Evolutionary conservation across 495 filamentous ascomycete genomes (phyloP).

Genomic region (Massariosphaeria phaeospora): DNA sequence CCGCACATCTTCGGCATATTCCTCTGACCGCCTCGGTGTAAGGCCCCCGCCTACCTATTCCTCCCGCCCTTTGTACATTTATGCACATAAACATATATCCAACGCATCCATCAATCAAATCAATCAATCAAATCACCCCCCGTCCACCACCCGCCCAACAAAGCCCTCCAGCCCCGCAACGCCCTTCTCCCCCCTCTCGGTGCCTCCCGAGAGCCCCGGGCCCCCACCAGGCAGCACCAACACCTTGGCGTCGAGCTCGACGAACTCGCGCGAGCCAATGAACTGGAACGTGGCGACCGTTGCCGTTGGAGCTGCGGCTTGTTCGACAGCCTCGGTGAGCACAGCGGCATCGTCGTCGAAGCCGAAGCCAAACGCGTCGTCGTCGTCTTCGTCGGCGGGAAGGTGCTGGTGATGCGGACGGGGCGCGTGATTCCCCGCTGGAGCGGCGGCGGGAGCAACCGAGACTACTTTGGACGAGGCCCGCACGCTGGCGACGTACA

Average conservation of each 20-base stretch:
- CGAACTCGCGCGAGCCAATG: constrained; percentile 72
- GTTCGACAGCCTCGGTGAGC: not conserved
- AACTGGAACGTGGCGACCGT: constrained; percentile 72
- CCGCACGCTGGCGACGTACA: constrained; percentile 83
- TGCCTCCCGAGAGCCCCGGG: constrained; percentile 44
- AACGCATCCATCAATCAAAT: too few species aligned
- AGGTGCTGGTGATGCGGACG: constrained; percentile 27
- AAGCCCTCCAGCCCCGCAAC: constrained; percentile 61
- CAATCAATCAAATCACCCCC: too few species aligned
- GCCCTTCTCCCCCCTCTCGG: constrained; percentile 53
- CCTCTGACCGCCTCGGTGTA: too few species aligned
- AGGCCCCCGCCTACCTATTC: too few species aligned
- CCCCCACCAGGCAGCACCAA: constrained; percentile 67
- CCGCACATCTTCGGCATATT: too few species aligned
- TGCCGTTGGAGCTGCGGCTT: constrained; percentile 34
- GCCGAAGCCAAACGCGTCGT: constrained; percentile 39
- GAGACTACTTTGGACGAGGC: constrained; percentile 66
- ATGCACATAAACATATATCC: too few species aligned
- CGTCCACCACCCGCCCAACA: constrained; percentile 58
- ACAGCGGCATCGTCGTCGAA: constrained; percentile 36
- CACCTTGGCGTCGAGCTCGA: constrained; percentile 73
- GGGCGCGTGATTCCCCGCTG: constrained; percentile 23
- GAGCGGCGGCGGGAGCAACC: constrained; percentile 47
- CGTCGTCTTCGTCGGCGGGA: constrained; percentile 45
- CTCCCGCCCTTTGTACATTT: too few species aligned